Evolutionary conservation across 2,329 filamentous ascomycete genomes (phyloP), one percentile per base, ranked within the genome.

Genomic region (Fusarium kyushuense): DNA sequence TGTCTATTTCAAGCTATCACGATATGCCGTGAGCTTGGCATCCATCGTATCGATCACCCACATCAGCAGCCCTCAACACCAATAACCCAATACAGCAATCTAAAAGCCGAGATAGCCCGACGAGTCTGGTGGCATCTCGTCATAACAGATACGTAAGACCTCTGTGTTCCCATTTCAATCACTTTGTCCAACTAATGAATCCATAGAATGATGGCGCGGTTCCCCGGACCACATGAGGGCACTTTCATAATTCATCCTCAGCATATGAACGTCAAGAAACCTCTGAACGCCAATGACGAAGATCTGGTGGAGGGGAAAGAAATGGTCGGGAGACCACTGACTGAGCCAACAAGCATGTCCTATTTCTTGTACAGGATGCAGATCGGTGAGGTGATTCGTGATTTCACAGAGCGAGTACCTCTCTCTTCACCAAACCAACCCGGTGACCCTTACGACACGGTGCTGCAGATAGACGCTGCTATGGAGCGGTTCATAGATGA

Each of bases 121-220:
- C 74, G 82, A 45, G 65, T 82, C 5, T 83, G 81, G 82, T 83
- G 81, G 81, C 80, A 82, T 63, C 71, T 83, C 8, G 76, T 76
- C 12, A 72, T 77, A 1, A 79, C 77, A 6, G 80, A 83, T 61
- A 82, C 79, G 81, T 80, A 60, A 67, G 74, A 45, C 10, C 7
- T 16, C 19, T 10, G n/a, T 10, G 19, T 36, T 17, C 5, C 25
- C 21, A 13, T n/a, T 17, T n/a, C 2, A 14, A 16, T 10, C 11
- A 16, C 29, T 16, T 29, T 19, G 7, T 6, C 29, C 25, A 9
- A 25, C 64, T 73, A 16, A 73, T 58, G 32, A 23, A 13, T 30
- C 5, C 11, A 10, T 32, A 81, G 79, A 73, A 74, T 82, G 63
- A 62, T 81, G 11, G 74, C 76, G 30, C 73, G 78, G 19, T 79